phyloP scores from a whole-genome alignment of 2,329 filamentous ascomycete species.

The Alternaria solani region DNA sequence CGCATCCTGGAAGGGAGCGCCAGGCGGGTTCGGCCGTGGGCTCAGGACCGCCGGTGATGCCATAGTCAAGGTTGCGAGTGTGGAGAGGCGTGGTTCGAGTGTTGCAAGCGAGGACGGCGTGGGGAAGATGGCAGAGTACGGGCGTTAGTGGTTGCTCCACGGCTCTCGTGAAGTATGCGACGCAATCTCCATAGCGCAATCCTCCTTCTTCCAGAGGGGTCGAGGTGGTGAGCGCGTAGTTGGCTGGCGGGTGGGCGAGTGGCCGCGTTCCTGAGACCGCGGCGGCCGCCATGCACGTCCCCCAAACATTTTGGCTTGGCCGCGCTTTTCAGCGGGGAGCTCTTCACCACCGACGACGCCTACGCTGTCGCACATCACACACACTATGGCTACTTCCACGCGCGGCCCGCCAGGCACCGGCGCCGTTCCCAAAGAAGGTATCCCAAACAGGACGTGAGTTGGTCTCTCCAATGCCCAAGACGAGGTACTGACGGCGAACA shows the following conservation, averaged over 20 bases:
- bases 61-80: conserved; percentile 21
- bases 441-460: conserved; percentile 47
- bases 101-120: not conserved
- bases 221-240: not conserved
- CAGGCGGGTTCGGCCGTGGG: conserved; percentile 38
- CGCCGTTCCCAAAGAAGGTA: conserved; percentile 26
- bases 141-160: conserved; percentile 3
- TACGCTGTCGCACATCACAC: conserved; percentile 12
- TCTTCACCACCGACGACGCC: conserved; percentile 23
- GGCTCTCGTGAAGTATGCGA: conserved; percentile 1
- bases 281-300: conserved; percentile 21
- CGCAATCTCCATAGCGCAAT: conserved; percentile 10
- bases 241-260: not conserved
- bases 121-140: not conserved
- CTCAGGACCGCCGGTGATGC: conserved; percentile 39
- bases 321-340: conserved; percentile 39
- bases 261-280: conserved; percentile 3
- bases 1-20: conserved; percentile 19
- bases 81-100: not conserved
- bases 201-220: conserved; percentile 11
- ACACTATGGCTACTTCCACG: conserved; percentile 37
- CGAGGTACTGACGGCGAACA: conserved; percentile 50
- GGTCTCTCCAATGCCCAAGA: not conserved
- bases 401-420: conserved; percentile 36
- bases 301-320: conserved; percentile 25